These are phyloP conservation scores for Globisporangium recalcitrans DNA, from an alignment of 352 stramenopile genomes.

Conservation along the genomic window DNA sequence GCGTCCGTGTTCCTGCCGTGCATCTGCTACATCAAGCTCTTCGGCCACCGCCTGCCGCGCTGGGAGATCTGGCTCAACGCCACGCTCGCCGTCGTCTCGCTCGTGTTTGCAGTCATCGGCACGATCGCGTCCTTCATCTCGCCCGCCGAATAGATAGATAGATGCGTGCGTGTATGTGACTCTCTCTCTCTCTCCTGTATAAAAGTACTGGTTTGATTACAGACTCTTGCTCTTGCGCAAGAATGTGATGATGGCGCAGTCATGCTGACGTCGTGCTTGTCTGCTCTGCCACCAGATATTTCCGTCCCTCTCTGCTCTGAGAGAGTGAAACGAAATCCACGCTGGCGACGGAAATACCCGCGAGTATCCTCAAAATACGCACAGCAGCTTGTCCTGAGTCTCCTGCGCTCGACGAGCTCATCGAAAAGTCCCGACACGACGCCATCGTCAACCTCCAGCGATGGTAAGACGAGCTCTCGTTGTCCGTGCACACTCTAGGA, in stretches of 20 bases:
- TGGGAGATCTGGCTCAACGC: constrained; percentile 53
- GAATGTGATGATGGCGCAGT: neutral
- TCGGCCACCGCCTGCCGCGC: constrained; percentile 37
- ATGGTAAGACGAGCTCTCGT: constrained; percentile 16
- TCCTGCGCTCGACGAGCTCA: constrained; percentile 31
- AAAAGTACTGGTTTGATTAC: neutral
- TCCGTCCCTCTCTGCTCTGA: neutral
- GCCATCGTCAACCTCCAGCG: constrained; percentile 35
- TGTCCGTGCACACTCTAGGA: neutral
- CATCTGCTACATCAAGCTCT: constrained; percentile 85
- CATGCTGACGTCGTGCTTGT: neutral
- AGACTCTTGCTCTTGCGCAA: neutral
- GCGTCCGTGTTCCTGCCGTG: constrained; percentile 81
- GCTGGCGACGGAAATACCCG: neutral
- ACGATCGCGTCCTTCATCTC: constrained; percentile 73
- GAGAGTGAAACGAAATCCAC: neutral
- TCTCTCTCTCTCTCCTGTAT: constrained; percentile 1
- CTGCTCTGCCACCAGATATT: neutral
- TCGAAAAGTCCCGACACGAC: constrained; percentile 35
- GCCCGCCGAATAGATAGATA: constrained; percentile 39
- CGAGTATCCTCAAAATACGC: neutral
- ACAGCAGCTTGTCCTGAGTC: neutral
- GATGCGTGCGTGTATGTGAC: neutral
- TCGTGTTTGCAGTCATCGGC: constrained; percentile 68
- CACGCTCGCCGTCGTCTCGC: constrained; percentile 46